A percentile compares a stretch with the other conserved stretches of the same genome.
Evolutionary conservation across 805 yeast species (phyloP).

Genomic region (Candida sithepensis): DNA sequence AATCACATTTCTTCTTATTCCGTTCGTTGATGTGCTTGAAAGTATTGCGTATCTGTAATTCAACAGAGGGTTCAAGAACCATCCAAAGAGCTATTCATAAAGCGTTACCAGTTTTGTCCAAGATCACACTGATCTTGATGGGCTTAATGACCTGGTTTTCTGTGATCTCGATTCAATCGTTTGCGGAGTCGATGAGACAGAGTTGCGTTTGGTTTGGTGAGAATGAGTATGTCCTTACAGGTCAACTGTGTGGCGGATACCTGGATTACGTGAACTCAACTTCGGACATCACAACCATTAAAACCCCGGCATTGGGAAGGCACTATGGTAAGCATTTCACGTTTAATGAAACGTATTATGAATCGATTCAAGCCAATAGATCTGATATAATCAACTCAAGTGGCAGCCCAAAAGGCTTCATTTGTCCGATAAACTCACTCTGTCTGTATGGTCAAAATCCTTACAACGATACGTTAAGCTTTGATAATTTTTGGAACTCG

Average conservation of each 20-base stretch:
- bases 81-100: conserved; percentile 61
- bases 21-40: conserved; percentile 65
- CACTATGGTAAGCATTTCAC: conserved; percentile 45
- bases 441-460: conserved; percentile 68
- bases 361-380: conserved; percentile 47
- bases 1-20: conserved; percentile 52
- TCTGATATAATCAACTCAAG: conserved; percentile 38
- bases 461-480: conserved; percentile 59
- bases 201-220: conserved; percentile 83
- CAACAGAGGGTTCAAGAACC: conserved; percentile 67
- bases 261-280: too few relatives aligned
- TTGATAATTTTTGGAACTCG: conserved; percentile 76
- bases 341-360: conserved; percentile 68
- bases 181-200: conserved; percentile 70
- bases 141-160: conserved; percentile 78
- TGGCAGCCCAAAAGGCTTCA: conserved; percentile 57
- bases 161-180: conserved; percentile 77
- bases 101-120: conserved; percentile 72
- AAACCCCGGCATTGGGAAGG: conserved; percentile 2
- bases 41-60: conserved; percentile 60
- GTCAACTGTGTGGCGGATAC: conserved; percentile 9
- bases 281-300: background rate
- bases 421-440: conserved; percentile 68
- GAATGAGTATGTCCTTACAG: conserved; percentile 45
- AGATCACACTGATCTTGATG: conserved; percentile 62